Evolutionary conservation across 768 basidiomycete genomes (phyloP), one percentile per base, ranked within the genome.

Genomic region (Suillus hirtellus): DNA sequence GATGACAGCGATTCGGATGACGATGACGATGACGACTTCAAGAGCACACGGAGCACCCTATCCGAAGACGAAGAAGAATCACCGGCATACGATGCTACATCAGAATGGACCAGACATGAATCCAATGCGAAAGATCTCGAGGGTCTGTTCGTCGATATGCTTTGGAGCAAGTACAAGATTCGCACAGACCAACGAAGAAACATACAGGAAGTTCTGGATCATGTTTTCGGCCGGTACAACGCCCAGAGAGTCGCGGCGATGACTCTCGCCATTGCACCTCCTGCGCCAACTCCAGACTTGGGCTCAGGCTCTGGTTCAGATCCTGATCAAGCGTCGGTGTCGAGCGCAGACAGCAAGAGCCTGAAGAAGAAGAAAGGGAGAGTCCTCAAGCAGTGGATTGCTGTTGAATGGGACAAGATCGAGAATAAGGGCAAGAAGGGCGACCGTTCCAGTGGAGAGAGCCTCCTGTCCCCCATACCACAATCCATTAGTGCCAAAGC

Each of bases 221-320:
- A 74, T 15, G 75, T 82, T 2, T 92, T 90, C 71, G 87, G 86
- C 12, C 71, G 77, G 11, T 77, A 78, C 6, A 76, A 80, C 27
- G 76, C 78, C 27, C 69, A 71, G 61, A 82, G 84, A 70, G 69
- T 79, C 52, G 75, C 77, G 53, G 82, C 78, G 42, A 81, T 83
- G 67, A 81, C 86, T 61, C 73, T 90, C 21, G 84, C 84, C 60
- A 73, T 91, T 12, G 87, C 88, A 15, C 86, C 88, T 35, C 73
- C 78, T 19, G 61, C 62, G 37, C 65, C 60, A 35, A 70, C 62
- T 58, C 24, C 55, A 12, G 21, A 12, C 46, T 47, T 11, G 21
- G n/a, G n/a, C 4, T 47, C 47, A 15, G 24, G 24, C 24, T 42
- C 56, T 7, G 38, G 17, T 11, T 58, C 56, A 27, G 67, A 71